phyloP scores from a whole-genome alignment of 1,284 basidiomycete species.

The Ustilago hordei region DNA sequence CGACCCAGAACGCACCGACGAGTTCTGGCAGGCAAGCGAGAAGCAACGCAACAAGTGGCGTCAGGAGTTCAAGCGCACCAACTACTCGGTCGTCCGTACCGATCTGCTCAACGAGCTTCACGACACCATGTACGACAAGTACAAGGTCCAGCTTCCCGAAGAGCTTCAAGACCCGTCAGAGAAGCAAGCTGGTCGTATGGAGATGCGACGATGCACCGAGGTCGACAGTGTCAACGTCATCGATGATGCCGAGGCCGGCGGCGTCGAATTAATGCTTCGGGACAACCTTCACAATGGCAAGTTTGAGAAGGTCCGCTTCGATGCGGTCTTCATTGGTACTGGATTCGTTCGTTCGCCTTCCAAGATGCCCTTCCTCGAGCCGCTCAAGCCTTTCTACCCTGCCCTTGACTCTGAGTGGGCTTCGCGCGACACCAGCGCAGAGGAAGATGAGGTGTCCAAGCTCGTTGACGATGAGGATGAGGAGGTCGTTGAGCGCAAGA shows the following conservation, averaged over 20 bases:
- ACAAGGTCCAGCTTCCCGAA: constrained; percentile 49
- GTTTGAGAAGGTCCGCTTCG: constrained; percentile 49
- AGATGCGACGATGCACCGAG: constrained; percentile 48
- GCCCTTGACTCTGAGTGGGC: constrained; percentile 51
- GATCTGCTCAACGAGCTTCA: constrained; percentile 63
- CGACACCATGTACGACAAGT: constrained; percentile 65
- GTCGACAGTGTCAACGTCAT: constrained; percentile 35
- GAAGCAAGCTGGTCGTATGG: constrained; percentile 41
- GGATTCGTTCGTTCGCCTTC: constrained; percentile 59
- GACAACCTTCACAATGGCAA: constrained; percentile 40
- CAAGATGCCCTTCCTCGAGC: constrained; percentile 53
- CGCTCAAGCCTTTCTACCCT: constrained; percentile 56
- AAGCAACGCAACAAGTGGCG: constrained; percentile 58
- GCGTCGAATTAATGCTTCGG: constrained; percentile 38
- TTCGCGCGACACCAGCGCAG: constrained; percentile 27
- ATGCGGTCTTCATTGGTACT: constrained; percentile 66
- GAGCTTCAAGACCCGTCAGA: constrained; percentile 58
- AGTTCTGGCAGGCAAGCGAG: constrained; percentile 62
- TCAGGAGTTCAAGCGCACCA: constrained; percentile 66
- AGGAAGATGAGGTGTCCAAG: constrained; percentile 53
- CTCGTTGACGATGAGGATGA: constrained; percentile 46
- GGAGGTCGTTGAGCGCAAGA: constrained; percentile 52
- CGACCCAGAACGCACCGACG: constrained; percentile 65
- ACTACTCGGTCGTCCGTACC: constrained; percentile 66
- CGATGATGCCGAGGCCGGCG: constrained; percentile 15